phyloP scores from a whole-genome alignment of 2,329 filamentous ascomycete genomes.

The Xylaria sp. region DNA sequence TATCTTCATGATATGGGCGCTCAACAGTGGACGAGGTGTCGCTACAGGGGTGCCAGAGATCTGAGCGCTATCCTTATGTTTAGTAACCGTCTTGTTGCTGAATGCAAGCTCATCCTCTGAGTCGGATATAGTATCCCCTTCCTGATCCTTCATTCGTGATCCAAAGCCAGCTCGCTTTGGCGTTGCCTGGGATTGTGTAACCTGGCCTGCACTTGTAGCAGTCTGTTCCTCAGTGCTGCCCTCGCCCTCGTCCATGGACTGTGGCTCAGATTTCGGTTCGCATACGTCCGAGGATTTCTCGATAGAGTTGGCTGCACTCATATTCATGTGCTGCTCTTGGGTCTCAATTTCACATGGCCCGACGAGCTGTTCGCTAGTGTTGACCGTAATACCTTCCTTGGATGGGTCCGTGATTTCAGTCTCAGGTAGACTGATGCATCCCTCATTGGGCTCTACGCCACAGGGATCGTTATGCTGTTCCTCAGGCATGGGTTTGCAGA shows the following conservation, averaged over 20 bases:
- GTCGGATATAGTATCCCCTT: conserved; percentile 59
- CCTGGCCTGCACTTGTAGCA: conserved; percentile 36
- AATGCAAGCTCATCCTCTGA: conserved; percentile 65
- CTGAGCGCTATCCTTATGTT: conserved; percentile 44
- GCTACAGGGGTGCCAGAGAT: conserved; percentile 51
- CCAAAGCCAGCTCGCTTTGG: conserved; percentile 52
- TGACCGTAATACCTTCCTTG: background rate
- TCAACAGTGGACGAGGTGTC: conserved; percentile 56
- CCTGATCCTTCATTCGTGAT: conserved; percentile 61
- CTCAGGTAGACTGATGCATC: background rate
- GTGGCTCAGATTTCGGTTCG: conserved; percentile 2
- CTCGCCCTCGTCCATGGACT: conserved; percentile 42
- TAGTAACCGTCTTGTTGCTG: conserved; percentile 45
- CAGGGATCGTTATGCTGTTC: background rate
- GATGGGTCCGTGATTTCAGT: background rate
- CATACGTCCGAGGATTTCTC: background rate
- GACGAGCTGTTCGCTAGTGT: background rate
- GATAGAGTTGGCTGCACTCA: background rate
- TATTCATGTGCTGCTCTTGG: background rate
- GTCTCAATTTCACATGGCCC: background rate
- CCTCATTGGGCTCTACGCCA: background rate
- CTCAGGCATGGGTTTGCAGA: conserved; percentile 1
- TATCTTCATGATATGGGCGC: conserved; percentile 40
- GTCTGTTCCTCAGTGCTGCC: conserved; percentile 28
- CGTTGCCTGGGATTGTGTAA: conserved; percentile 48